Evolutionary conservation across 148 eudicot species (phyloP), one percentile per base, ranked within the genome.

Genomic region (Vaccinium myrtillus): DNA sequence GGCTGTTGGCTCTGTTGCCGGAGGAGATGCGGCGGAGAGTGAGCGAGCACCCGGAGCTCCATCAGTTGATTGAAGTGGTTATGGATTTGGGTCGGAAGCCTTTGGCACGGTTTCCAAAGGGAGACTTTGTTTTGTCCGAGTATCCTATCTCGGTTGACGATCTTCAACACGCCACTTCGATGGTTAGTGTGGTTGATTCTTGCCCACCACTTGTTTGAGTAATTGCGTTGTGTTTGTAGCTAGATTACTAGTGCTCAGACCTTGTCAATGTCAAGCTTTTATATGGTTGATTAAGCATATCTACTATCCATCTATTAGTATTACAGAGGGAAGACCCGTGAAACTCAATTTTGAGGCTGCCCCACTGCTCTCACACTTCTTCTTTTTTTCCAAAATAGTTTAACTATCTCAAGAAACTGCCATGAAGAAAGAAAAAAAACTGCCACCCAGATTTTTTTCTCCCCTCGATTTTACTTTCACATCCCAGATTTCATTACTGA

Each of bases 51-150:
- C 85, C 90, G 39, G 95, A 96, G 83, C 86, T 88, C 79, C 88
- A 75, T 32, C 90, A 91, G 23, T 85, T 96, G 85, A 93, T 94
- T 79, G 98, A 96, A 82, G 95, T 96, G 77, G 99, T 96, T 18
- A 84, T 96, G 96, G 99, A 96, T 81, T 86, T 96, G 89, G 99
- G 99, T 25, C 90, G 99, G 3, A 91, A 83, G 82, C 99, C 97
- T 14, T 51, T 94, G 27, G 97, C 99, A 30, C 89, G 99, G 50
- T 93, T 96, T 70, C 98, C 97, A 46, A 90, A 92, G 0, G 99
- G 99, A 3, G 98, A 96, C 88, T 91, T 93, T 65, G 93, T 92
- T 55, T 84, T 93, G 81, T 93, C 95, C 25, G 95, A 96, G 84
- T 77, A 79, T 81, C 92, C 94, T 23, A 90, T 96, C 80, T 90